These are phyloP conservation scores for Trichoderma sp. DNA, from an alignment of 2,329 filamentous ascomycete genomes.

Conservation along the genomic window DNA sequence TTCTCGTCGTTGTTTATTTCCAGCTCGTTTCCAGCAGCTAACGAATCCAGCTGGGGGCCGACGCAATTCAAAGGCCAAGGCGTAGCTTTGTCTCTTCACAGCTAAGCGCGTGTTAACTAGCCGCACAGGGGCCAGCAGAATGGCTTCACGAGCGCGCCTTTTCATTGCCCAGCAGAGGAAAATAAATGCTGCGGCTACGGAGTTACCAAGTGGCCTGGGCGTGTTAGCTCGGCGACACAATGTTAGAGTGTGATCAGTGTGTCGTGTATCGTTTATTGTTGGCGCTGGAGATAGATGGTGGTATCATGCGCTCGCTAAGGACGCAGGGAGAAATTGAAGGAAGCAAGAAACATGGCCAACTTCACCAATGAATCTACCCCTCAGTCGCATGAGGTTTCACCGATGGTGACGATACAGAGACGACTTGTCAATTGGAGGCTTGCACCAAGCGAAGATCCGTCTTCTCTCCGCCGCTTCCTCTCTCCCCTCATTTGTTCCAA, in stretches of 20 bases:
- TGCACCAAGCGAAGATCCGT: not conserved
- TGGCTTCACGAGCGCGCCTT: not conserved
- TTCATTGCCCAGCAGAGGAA: not conserved
- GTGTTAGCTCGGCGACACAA: not conserved
- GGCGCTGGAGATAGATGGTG: not conserved
- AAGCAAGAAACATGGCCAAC: not conserved
- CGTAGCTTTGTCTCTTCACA: constrained; percentile 13
- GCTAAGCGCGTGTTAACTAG: not conserved
- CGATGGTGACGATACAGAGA: not conserved
- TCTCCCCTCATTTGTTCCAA: not conserved
- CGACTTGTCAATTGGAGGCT: not conserved
- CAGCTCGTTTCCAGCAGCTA: not conserved
- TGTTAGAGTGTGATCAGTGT: not conserved
- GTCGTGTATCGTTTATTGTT: not conserved
- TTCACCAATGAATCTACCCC: not conserved
- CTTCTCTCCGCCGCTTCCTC: not conserved
- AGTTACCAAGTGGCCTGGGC: not conserved
- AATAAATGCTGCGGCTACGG: not conserved
- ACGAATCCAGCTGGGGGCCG: constrained; percentile 2
- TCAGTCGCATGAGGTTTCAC: not conserved
- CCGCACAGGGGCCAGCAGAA: not conserved
- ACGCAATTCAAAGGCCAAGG: not conserved
- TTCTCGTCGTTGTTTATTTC: not conserved
- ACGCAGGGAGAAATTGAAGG: not conserved
- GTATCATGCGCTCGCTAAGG: not conserved